phyloP scores from a whole-genome alignment of 441 rosid species.

The Gossypium lobatum region DNA sequence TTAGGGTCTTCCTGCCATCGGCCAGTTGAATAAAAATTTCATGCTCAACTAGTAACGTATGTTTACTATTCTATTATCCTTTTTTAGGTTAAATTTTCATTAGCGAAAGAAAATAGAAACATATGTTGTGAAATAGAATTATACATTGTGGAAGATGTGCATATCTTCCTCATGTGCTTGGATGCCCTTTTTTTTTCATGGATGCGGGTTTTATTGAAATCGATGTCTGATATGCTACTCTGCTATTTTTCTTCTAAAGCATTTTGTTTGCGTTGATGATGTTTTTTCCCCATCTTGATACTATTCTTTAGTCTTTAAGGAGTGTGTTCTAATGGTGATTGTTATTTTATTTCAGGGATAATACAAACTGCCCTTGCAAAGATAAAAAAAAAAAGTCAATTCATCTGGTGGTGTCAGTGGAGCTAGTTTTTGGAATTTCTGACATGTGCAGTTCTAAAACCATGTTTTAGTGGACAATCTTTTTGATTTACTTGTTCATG shows the following conservation, averaged over 20 bases:
- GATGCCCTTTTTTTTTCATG: background rate
- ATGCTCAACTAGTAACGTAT: constrained; percentile 26
- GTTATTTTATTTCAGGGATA: constrained; percentile 20
- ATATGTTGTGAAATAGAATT: background rate
- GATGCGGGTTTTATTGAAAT: background rate
- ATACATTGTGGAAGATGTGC: background rate
- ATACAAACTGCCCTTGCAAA: constrained; percentile 11
- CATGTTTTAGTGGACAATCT: background rate
- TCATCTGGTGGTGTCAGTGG: constrained; percentile 13
- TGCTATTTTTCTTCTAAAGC: background rate
- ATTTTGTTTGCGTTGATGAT: background rate
- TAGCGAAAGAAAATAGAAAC: background rate
- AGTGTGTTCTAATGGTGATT: constrained; percentile 1
- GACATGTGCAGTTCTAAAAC: constrained; percentile 17
- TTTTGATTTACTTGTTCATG: background rate
- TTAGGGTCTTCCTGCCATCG: constrained; percentile 84
- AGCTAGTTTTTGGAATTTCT: constrained; percentile 6
- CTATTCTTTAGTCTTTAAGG: background rate
- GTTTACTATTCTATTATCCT: constrained; percentile 14
- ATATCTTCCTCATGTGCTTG: background rate
- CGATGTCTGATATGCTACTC: background rate
- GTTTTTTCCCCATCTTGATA: background rate
- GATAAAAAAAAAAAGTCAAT: background rate
- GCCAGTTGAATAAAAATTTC: constrained; percentile 36
- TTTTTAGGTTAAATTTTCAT: background rate